Evolutionary conservation across 352 stramenopile genomes (phyloP).

Genomic region (Pythium rhizo-oryzae): DNA sequence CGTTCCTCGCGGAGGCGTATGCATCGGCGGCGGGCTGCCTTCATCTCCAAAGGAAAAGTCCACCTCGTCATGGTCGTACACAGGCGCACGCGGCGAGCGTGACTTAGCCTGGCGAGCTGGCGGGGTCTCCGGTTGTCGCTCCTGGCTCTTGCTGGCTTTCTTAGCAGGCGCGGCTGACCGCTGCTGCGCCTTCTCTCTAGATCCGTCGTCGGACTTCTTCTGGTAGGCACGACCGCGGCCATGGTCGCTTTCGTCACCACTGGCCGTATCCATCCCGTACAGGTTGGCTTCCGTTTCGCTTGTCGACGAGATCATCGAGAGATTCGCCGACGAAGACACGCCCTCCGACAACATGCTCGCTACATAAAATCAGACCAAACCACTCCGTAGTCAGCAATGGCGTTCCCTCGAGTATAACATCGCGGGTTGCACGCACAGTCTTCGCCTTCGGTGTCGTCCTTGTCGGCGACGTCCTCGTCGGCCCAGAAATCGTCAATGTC

Average conservation of each 20-base stretch:
- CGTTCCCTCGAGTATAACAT: background rate
- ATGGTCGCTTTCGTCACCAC: conserved; percentile 24
- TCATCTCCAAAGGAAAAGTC: conserved; percentile 25
- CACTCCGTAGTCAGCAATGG: background rate
- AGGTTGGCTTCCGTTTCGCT: conserved; percentile 26
- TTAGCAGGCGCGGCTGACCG: background rate
- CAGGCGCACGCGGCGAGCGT: conserved; percentile 2
- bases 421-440: conserved; percentile 15
- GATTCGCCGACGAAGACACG: conserved; percentile 21
- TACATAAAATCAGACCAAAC: conserved; percentile 8
- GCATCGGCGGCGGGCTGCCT: conserved; percentile 1
- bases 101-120: conserved; percentile 3
- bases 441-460: conserved; percentile 43
- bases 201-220: background rate
- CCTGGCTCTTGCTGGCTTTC: conserved; percentile 11
- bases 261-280: conserved; percentile 14
- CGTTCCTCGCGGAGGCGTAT: background rate
- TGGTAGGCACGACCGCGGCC: background rate
- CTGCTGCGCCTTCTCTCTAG: conserved; percentile 4
- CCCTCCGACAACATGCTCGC: conserved; percentile 30
- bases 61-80: conserved; percentile 1
- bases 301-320: conserved; percentile 27
- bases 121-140: conserved; percentile 3
- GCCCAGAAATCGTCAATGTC: conserved; percentile 90
- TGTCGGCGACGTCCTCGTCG: conserved; percentile 52